Evolutionary conservation across 257 asterid genomes (phyloP).

Genomic region (Jasminum sambac): DNA sequence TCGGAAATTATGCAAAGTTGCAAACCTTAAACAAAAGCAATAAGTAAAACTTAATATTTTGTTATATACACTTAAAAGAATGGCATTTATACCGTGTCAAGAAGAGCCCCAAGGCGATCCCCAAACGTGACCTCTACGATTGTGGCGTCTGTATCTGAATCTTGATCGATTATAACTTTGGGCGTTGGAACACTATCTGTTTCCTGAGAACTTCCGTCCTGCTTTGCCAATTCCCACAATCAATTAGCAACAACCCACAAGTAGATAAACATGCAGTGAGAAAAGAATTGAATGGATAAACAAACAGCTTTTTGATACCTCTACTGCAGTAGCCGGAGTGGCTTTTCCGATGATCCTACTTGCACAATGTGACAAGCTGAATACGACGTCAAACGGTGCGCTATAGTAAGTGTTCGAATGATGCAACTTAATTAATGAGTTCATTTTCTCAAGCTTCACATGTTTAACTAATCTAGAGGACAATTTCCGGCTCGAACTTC

Average conservation of each 20-base stretch:
- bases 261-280: not conserved
- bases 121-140: constrained; percentile 91
- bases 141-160: constrained; percentile 86
- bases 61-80: constrained; percentile 17
- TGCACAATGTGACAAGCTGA: constrained; percentile 53
- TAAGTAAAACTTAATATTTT: too few relatives aligned
- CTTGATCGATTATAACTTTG: constrained; percentile 81
- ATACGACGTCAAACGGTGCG: constrained; percentile 21
- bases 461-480: not conserved
- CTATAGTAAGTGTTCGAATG: constrained; percentile 14
- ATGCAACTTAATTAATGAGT: constrained; percentile 21
- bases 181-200: constrained; percentile 71
- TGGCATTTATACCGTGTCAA: constrained; percentile 68
- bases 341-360: constrained; percentile 55
- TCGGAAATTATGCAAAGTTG: not conserved
- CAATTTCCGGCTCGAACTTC: not conserved
- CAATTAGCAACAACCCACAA: constrained; percentile 19
- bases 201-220: constrained; percentile 66
- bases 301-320: constrained; percentile 57
- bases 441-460: too few relatives aligned
- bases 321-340: constrained; percentile 62
- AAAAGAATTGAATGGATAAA: constrained; percentile 14
- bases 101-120: constrained; percentile 94
- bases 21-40: too few relatives aligned
- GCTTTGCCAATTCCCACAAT: constrained; percentile 33